Conservation (phyloP, 2,329 filamentous ascomycete genomes). For the Monilinia vaccinii-corymbosi region DNA sequence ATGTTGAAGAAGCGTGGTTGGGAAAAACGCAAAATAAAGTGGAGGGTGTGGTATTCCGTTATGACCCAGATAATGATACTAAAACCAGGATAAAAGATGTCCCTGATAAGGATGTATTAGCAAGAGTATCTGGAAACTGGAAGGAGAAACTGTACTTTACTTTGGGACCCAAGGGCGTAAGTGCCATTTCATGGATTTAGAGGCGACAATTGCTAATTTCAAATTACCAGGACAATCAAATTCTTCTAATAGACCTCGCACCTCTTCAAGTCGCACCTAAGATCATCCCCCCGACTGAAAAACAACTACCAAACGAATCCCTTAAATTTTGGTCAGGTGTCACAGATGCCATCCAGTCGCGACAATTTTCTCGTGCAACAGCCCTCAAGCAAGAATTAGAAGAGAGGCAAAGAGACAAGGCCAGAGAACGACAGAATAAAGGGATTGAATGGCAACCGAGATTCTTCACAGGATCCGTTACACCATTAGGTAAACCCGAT, state of each 20-base stretch:
- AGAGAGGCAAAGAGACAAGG: slow-evolving; percentile 78
- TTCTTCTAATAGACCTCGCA: slow-evolving; percentile 77
- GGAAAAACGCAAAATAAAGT: slow-evolving; percentile 86
- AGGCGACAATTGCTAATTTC: slow-evolving; percentile 28
- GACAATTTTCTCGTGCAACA: slow-evolving; percentile 79
- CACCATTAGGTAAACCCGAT: slow-evolving; percentile 50
- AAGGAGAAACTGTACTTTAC: slow-evolving; percentile 59
- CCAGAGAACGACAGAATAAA: slow-evolving; percentile 64
- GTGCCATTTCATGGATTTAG: neutral
- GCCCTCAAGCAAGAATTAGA: slow-evolving; percentile 84
- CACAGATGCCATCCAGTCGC: slow-evolving; percentile 73
- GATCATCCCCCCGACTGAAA: slow-evolving; percentile 62
- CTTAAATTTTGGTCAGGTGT: slow-evolving; percentile 81
- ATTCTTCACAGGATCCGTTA: slow-evolving; percentile 66
- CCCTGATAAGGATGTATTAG: slow-evolving; percentile 73
- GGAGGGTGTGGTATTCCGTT: slow-evolving; percentile 82
- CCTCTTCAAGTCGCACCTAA: slow-evolving; percentile 76
- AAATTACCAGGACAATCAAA: slow-evolving; percentile 44
- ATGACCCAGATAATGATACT: slow-evolving; percentile 78
- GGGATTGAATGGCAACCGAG: slow-evolving; percentile 71
- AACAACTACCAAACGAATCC: slow-evolving; percentile 83
- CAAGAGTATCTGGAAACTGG: slow-evolving; percentile 78
- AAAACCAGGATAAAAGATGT: slow-evolving; percentile 78
- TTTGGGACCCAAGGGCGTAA: slow-evolving; percentile 52
- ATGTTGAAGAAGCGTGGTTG: slow-evolving; percentile 91